A percentile compares a stretch with the other conserved stretches of the same genome.
Conservation (phyloP, 768 basidiomycete species). For the Russula compacta region DNA sequence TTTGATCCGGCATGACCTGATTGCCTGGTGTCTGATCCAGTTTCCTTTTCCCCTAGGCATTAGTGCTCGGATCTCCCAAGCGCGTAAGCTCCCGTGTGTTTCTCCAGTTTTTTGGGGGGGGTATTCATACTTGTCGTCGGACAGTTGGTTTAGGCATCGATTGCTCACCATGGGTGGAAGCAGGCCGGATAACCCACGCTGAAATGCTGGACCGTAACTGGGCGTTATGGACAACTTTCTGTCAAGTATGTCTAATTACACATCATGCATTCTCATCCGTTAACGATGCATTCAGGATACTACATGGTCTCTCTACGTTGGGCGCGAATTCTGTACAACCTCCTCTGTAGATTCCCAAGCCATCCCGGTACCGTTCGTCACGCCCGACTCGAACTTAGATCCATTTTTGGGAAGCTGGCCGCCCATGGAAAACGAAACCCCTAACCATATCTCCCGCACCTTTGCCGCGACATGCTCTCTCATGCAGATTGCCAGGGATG, state of each 20-base stretch:
- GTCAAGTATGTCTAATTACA: constrained; percentile 32
- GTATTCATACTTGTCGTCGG: neutral
- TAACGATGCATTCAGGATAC: constrained; percentile 35
- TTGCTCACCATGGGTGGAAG: constrained; percentile 47
- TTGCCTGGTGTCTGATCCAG: neutral
- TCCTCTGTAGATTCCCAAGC: constrained; percentile 30
- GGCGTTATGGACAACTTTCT: constrained; percentile 51
- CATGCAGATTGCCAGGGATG: constrained; percentile 18
- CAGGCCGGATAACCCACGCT: constrained; percentile 40
- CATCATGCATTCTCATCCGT: neutral
- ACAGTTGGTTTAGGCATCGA: constrained; percentile 50
- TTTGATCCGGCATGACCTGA: neutral
- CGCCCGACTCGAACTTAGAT: constrained; percentile 47
- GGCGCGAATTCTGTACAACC: constrained; percentile 46
- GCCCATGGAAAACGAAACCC: constrained; percentile 24
- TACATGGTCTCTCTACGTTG: constrained; percentile 60
- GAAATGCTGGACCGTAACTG: constrained; percentile 52
- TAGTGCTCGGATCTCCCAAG: constrained; percentile 49
- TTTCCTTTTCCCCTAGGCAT: constrained; percentile 33
- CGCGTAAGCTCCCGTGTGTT: constrained; percentile 34
- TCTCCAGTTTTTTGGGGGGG: neutral
- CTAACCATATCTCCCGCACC: constrained; percentile 15
- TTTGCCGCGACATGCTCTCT: constrained; percentile 18
- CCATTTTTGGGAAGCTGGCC: constrained; percentile 38
- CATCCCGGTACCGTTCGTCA: constrained; percentile 41